These are phyloP conservation scores for Hibiscus tridactylites DNA, from an alignment of 345 rosid species.

Conservation along the genomic window DNA sequence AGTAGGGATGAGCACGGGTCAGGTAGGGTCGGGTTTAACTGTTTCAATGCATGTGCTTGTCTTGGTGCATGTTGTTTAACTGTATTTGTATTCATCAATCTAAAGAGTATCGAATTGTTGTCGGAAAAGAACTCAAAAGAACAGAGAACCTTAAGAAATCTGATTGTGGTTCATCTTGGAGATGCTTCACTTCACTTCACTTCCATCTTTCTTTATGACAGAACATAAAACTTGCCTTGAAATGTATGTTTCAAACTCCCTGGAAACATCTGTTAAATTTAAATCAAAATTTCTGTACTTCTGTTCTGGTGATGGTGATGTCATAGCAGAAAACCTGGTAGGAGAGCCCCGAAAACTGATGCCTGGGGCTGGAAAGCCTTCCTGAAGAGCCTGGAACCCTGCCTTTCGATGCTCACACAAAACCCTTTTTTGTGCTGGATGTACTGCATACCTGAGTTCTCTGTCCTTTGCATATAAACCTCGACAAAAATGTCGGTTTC, in stretches of 20 bases:
- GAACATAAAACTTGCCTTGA: slow-evolving; percentile 84
- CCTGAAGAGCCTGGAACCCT: too few species aligned
- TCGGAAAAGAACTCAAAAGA: neutral
- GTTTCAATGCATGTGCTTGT: neutral
- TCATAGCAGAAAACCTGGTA: slow-evolving; percentile 30
- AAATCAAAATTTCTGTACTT: slow-evolving; percentile 76
- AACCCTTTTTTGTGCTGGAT: too few species aligned
- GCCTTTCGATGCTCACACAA: too few species aligned
- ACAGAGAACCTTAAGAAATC: too few species aligned
- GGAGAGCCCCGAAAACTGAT: too few species aligned
- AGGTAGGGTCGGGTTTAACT: too few species aligned
- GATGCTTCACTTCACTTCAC: slow-evolving; percentile 62
- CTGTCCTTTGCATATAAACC: slow-evolving; percentile 20
- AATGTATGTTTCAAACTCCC: slow-evolving; percentile 75
- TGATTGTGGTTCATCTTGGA: slow-evolving; percentile 32
- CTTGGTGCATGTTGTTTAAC: neutral
- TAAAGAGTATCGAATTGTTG: neutral
- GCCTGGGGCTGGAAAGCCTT: too few species aligned
- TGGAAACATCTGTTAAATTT: slow-evolving; percentile 83
- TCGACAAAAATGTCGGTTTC: slow-evolving; percentile 52
- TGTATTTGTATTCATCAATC: neutral
- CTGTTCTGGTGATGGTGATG: slow-evolving; percentile 55
- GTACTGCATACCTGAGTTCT: slow-evolving; percentile 33
- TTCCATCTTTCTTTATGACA: slow-evolving; percentile 59
- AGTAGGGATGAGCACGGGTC: too few species aligned